These are phyloP conservation scores for Malus fusca DNA, from an alignment of 306 rosid species.

Conservation along the genomic window DNA sequence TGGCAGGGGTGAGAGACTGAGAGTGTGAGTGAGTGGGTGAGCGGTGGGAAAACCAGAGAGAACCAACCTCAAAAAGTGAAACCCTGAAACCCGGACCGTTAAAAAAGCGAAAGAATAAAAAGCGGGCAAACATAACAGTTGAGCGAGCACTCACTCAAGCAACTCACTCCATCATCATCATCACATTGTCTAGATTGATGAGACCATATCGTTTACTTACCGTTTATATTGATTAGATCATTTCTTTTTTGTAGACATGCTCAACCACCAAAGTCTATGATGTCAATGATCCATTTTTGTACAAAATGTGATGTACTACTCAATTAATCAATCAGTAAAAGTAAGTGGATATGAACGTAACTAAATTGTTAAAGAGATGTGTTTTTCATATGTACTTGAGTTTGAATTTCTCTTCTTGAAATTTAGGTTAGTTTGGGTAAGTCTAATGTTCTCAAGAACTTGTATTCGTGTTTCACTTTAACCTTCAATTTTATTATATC, in stretches of 20 bases:
- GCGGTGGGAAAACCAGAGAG: not conserved
- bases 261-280: not conserved
- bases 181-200: not conserved
- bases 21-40: slow-evolving; percentile 4
- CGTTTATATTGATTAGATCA: not conserved
- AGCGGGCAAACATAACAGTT: not conserved
- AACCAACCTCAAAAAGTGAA: not conserved
- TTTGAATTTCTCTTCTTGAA: no score
- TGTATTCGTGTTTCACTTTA: not conserved
- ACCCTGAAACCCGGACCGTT: slow-evolving; percentile 7
- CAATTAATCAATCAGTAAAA: not conserved
- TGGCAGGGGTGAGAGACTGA: not conserved
- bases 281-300: not conserved
- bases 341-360: rapidly evolving
- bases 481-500: no score
- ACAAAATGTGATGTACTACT: not conserved
- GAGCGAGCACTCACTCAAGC: not conserved
- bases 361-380: no score
- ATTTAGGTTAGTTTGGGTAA: no score
- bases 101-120: not conserved
- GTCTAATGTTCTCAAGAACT: no score
- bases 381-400: not conserved
- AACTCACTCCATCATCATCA: not conserved
- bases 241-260: not conserved
- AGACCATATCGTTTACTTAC: not conserved